A percentile compares a stretch with the other conserved stretches of the same genome.
phyloP scores from a whole-genome alignment of 495 filamentous ascomycete genomes.

The Chaetomium cochliodes region DNA sequence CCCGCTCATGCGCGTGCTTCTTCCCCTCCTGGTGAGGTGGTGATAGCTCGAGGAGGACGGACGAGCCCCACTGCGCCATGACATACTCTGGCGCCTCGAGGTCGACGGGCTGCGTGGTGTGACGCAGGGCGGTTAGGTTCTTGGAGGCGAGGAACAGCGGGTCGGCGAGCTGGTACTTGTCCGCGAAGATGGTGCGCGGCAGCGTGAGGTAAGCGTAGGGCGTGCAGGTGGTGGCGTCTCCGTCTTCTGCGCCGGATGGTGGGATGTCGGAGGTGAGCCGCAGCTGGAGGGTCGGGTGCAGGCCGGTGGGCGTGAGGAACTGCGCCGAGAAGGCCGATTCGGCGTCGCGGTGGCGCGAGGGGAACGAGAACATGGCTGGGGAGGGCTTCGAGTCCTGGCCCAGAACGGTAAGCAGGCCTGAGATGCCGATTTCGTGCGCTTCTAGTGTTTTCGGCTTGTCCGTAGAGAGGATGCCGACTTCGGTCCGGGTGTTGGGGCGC shows the following conservation, averaged over 20 bases:
- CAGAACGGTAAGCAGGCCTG: conserved; percentile 75
- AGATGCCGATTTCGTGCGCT: conserved; percentile 69
- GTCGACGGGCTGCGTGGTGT: conserved; percentile 76
- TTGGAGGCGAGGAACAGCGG: conserved; percentile 57
- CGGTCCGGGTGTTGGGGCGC: conserved; percentile 48
- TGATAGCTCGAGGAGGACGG: conserved; percentile 72
- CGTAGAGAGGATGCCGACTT: conserved; percentile 76
- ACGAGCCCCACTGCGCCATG: conserved; percentile 73
- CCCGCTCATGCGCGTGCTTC: background rate
- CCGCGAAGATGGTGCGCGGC: conserved; percentile 78
- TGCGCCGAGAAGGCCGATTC: conserved; percentile 46
- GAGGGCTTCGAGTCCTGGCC: conserved; percentile 66
- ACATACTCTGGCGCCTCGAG: conserved; percentile 91
- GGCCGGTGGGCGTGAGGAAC: conserved; percentile 71
- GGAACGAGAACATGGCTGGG: conserved; percentile 83
- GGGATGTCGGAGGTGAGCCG: conserved; percentile 43
- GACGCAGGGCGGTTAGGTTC: conserved; percentile 65
- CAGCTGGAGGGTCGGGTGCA: conserved; percentile 80
- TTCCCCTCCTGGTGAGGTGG: conserved; percentile 40
- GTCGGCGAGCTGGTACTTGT: conserved; percentile 65
- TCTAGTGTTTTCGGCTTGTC: conserved; percentile 61
- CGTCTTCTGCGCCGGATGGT: conserved; percentile 33
- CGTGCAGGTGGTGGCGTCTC: conserved; percentile 52
- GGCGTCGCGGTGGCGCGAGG: conserved; percentile 72
- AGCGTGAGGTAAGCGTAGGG: conserved; percentile 84